A percentile compares a stretch with the other conserved stretches of the same genome.
These are phyloP conservation scores for Colletotrichum spinosum DNA, from an alignment of 2,329 filamentous ascomycete species.

Conservation along the genomic window DNA sequence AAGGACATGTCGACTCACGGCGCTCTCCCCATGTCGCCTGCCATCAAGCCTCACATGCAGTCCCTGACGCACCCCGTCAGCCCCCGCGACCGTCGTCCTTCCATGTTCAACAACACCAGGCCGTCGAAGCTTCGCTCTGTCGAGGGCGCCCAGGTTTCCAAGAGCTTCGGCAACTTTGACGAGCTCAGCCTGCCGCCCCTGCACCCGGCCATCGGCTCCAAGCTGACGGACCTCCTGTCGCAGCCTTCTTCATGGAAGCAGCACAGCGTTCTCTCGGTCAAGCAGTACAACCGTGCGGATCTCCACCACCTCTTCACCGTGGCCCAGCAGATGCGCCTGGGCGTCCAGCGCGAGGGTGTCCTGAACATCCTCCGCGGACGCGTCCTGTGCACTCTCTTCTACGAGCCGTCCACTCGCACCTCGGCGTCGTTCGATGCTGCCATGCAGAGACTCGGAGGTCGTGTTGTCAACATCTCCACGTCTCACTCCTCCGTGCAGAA, in stretches of 20 bases:
- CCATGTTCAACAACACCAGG: conserved; percentile 45
- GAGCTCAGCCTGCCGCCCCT: conserved; percentile 60
- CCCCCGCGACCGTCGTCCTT: conserved; percentile 48
- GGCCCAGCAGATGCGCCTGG: conserved; percentile 96
- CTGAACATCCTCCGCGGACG: conserved; percentile 88
- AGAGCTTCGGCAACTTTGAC: conserved; percentile 45
- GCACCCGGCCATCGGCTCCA: conserved; percentile 66
- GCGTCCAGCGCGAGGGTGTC: conserved; percentile 91
- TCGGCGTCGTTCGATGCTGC: conserved; percentile 96
- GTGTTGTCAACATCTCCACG: conserved; percentile 85
- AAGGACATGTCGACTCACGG: conserved; percentile 81
- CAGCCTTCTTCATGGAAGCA: conserved; percentile 86
- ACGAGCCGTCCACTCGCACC: conserved; percentile 95
- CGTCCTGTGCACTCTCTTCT: conserved; percentile 93
- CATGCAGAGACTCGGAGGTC: conserved; percentile 96
- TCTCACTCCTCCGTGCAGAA: conserved; percentile 91
- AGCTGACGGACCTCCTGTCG: conserved; percentile 78
- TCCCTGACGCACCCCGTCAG: conserved; percentile 52
- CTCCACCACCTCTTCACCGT: conserved; percentile 95
- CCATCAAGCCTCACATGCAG: conserved; percentile 63
- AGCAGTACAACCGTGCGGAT: conserved; percentile 87
- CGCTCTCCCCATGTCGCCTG: conserved; percentile 66
- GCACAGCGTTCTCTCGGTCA: conserved; percentile 90
- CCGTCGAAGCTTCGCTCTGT: conserved; percentile 47
- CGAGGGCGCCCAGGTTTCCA: conserved; percentile 13